A percentile compares a stretch with the other conserved stretches of the same genome.
Conservation (phyloP, 495 filamentous ascomycete species). For the Tricharina praecox region DNA sequence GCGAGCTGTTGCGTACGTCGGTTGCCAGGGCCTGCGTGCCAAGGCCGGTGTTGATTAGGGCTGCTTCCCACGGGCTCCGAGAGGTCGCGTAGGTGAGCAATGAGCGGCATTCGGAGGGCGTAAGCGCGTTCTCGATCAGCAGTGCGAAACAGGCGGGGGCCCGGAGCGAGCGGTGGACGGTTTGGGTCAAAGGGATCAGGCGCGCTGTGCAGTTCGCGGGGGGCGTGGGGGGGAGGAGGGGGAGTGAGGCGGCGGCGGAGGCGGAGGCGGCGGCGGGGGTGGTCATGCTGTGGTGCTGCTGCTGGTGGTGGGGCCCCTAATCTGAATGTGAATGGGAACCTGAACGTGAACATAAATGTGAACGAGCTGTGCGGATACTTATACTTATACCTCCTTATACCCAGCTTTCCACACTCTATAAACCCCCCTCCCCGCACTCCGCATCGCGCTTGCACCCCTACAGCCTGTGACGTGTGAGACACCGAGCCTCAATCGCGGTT, state of each 20-base stretch:
- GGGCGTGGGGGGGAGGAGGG: not conserved
- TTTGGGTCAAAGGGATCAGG: not conserved
- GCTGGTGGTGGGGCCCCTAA: too few relatives aligned
- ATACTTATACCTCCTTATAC: too few relatives aligned
- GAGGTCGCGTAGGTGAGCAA: slow-evolving; percentile 28
- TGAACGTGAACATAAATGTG: too few relatives aligned
- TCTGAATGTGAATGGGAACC: too few relatives aligned
- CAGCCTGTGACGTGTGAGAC: too few relatives aligned
- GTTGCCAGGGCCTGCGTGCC: slow-evolving; percentile 33
- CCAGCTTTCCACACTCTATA: too few relatives aligned
- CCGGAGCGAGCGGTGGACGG: not conserved
- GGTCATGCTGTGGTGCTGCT: too few relatives aligned
- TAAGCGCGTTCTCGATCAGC: slow-evolving; percentile 29
- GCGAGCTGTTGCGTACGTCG: slow-evolving; percentile 40
- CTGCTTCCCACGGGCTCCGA: slow-evolving; percentile 32
- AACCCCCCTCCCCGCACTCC: too few relatives aligned
- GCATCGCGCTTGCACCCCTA: too few relatives aligned
- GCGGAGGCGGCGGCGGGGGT: too few relatives aligned
- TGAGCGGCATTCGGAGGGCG: slow-evolving; percentile 28
- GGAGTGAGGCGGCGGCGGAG: not conserved
- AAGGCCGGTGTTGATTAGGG: slow-evolving; percentile 40
- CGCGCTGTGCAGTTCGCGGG: not conserved
- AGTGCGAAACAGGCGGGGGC: slow-evolving; percentile 23
- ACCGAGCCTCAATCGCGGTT: too few relatives aligned
- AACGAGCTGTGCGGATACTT: too few relatives aligned